Base-by-base conservation (phyloP, 805 yeast species). In the Komagataella ulmi region DNA sequence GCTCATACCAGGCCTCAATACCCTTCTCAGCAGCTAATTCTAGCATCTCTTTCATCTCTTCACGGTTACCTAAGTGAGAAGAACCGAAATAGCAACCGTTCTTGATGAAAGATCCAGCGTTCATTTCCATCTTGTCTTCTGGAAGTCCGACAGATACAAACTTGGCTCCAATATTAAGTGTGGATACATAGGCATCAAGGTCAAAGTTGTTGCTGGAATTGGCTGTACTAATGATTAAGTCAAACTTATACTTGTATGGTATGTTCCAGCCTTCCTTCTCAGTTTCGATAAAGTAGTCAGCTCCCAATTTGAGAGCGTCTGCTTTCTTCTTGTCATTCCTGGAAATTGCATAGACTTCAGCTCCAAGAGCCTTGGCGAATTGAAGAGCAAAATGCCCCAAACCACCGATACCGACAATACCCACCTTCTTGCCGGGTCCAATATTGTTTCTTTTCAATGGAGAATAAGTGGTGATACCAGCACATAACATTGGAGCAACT, bases 401-500 rank as follows among this genome's bases (percentile, higher is more conserved):
- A 44, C 87, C 87, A 50, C 87, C 87, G 53, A 81, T 72, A 52
- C 85, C 86, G 52, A 77, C 74, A 52, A 81, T 65, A 46, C 83
- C 86, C 50, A 81, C 82, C 47, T 67, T 72, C 45, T 69, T 69
- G 18, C 72, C 71, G 2, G 61, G 58, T 44, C 65, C 66, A 49
- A 54, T 50, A 48, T 65, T 56, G 52, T 70, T 69, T 65, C 81
- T 72, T 53, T 74, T 69, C 57, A 85, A 66, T 51, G 91, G 90
- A 6, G 86, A 76, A 68, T 69, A 84, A 12, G 79, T 81, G 8
- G 91, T 85, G 61, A 82, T 68, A 51, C 91, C 91, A 52, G 88
- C 91, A 70, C 91, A 85, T 69, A 83, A 67, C 66, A 85, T 68
- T 50, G 90, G 89, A 3, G 88, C 89, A 24, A 79, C 87, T 30